Conservation (phyloP, 2,329 filamentous ascomycete species). For the Trichophyton benhamiae region DNA sequence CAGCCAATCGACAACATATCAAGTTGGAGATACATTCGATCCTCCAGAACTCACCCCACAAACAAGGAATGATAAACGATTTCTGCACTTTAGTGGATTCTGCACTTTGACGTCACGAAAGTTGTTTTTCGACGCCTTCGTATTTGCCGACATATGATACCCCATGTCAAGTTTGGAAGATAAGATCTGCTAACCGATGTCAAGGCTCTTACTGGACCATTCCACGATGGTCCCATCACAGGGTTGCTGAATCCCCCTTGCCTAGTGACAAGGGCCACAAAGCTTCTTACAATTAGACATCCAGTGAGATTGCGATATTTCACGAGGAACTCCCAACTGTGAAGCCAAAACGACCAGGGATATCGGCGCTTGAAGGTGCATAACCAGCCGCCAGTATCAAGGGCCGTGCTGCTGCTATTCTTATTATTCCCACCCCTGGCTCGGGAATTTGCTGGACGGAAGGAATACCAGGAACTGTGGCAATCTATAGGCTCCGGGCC, state of each 20-base stretch:
- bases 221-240: not conserved
- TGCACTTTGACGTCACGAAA: not conserved
- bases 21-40: not conserved
- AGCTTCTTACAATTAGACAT: not conserved
- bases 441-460: not conserved
- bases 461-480: not conserved
- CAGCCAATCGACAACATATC: not conserved
- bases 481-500: not conserved
- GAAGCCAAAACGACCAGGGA: not conserved
- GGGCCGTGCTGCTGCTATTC: not conserved
- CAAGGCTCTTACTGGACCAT: not conserved
- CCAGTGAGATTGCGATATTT: not conserved
- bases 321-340: not conserved
- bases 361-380: not conserved
- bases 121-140: not conserved
- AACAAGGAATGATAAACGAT: not conserved
- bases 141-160: not conserved
- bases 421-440: not conserved
- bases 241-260: not conserved
- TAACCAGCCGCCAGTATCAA: not conserved
- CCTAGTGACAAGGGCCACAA: not conserved
- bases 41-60: not conserved
- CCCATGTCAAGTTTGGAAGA: not conserved
- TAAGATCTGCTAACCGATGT: not conserved
- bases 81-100: not conserved